Conservation (phyloP, 805 yeast genomes). For the Jamesozyma gamospora region DNA sequence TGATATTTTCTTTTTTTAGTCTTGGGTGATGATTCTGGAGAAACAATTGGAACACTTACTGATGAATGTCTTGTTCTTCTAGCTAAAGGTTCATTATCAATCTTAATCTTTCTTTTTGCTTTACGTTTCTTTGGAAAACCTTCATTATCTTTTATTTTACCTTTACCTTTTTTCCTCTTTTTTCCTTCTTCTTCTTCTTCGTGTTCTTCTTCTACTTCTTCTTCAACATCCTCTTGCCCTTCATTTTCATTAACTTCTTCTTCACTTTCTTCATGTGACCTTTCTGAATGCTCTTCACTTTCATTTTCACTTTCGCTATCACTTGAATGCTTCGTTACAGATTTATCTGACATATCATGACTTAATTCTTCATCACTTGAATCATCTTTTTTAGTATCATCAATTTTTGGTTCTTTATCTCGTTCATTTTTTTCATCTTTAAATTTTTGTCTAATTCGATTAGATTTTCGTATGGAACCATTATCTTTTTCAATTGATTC, state of each 20-base stretch:
- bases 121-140: neutral
- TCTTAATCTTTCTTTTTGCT: neutral
- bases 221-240: neutral
- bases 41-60: slow-evolving; percentile 2
- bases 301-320: neutral
- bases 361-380: neutral
- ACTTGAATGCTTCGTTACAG: too few species aligned
- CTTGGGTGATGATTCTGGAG: slow-evolving; percentile 11
- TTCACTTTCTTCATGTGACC: neutral
- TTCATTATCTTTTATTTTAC: neutral
- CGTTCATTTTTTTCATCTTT: slow-evolving; percentile 11
- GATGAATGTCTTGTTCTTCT: slow-evolving; percentile 18
- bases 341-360: too few species aligned
- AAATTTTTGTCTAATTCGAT: slow-evolving; percentile 4
- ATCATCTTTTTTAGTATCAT: neutral
- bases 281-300: neutral
- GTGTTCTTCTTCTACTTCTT: slow-evolving; percentile 3
- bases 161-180: neutral
- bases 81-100: slow-evolving; percentile 13
- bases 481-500: neutral
- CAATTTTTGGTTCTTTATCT: slow-evolving; percentile 4
- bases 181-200: slow-evolving; percentile 4
- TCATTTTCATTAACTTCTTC: neutral
- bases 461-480: slow-evolving; percentile 2
- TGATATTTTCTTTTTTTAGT: slow-evolving; percentile 1